These are phyloP conservation scores for Starmerella ratchasimensis DNA, from an alignment of 805 yeast species.

Conservation along the genomic window DNA sequence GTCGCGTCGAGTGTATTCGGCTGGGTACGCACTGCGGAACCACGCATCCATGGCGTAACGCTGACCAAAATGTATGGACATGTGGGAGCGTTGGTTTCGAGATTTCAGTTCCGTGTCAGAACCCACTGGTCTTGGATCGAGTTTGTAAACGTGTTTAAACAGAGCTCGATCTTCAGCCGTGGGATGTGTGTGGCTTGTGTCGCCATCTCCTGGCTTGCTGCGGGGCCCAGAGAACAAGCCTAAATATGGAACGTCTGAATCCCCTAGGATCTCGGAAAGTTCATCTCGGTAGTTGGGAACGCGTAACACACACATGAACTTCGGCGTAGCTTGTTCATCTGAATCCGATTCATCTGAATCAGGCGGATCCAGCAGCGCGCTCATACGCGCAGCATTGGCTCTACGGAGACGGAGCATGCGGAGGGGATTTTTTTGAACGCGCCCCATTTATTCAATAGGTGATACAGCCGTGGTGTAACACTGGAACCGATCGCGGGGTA, in stretches of 20 bases:
- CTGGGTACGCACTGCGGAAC: constrained; percentile 90
- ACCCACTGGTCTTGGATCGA: background rate
- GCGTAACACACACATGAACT: constrained; percentile 4
- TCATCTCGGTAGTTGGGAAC: constrained; percentile 11
- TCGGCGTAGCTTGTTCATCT: background rate
- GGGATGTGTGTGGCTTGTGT: constrained; percentile 7
- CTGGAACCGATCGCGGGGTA: too few relatives aligned
- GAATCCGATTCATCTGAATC: too few relatives aligned
- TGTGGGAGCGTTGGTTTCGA: background rate
- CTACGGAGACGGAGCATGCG: too few relatives aligned
- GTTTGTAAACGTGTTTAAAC: background rate
- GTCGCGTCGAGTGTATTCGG: constrained; percentile 52
- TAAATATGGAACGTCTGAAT: constrained; percentile 11
- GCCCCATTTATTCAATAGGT: too few relatives aligned
- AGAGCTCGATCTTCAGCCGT: constrained; percentile 12
- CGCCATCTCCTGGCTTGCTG: background rate
- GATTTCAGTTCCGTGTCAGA: background rate
- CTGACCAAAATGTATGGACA: constrained; percentile 48
- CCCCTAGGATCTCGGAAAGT: constrained; percentile 11
- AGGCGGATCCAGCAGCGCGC: background rate
- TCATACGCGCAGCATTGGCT: background rate
- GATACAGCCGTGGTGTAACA: too few relatives aligned
- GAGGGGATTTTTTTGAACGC: too few relatives aligned
- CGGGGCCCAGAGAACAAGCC: constrained; percentile 6
- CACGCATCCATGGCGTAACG: constrained; percentile 71